Conservation (phyloP, 495 filamentous ascomycete species). For the Pseudevernia furfuracea region DNA sequence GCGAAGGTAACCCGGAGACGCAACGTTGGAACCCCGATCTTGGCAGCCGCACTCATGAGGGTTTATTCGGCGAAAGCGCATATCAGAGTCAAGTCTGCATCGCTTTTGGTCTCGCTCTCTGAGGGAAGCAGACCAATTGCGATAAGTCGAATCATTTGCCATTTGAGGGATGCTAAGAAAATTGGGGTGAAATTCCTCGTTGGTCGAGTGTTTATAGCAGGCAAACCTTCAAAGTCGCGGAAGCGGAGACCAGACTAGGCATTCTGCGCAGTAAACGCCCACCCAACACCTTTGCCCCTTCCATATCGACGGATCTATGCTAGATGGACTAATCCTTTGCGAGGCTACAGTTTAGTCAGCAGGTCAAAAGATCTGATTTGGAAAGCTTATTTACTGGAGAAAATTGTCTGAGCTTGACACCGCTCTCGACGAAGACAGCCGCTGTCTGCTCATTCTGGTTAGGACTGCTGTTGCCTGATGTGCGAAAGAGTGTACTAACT, state of each 20-base stretch:
- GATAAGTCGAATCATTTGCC: not conserved
- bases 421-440: conserved; percentile 65
- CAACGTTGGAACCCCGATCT: too few species aligned
- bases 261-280: not conserved
- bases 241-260: not conserved
- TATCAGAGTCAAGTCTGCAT: not conserved
- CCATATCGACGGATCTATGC: conserved; percentile 12
- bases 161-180: not conserved
- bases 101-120: not conserved
- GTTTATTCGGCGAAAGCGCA: not conserved
- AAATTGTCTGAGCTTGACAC: conserved; percentile 73
- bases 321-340: conserved; percentile 44
- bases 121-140: not conserved
- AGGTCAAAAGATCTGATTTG: not conserved
- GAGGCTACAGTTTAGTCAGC: conserved; percentile 34
- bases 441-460: conserved; percentile 46
- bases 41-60: not conserved
- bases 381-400: conserved; percentile 53
- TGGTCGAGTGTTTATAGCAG: not conserved
- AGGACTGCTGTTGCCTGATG: not conserved
- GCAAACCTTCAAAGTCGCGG: not conserved
- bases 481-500: conserved; percentile 30
- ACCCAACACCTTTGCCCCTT: not conserved
- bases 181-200: not conserved
- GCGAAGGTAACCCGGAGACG: not conserved